phyloP scores from a whole-genome alignment of 1,284 basidiomycete species.

The Cryptococcus jaspeensis region DNA sequence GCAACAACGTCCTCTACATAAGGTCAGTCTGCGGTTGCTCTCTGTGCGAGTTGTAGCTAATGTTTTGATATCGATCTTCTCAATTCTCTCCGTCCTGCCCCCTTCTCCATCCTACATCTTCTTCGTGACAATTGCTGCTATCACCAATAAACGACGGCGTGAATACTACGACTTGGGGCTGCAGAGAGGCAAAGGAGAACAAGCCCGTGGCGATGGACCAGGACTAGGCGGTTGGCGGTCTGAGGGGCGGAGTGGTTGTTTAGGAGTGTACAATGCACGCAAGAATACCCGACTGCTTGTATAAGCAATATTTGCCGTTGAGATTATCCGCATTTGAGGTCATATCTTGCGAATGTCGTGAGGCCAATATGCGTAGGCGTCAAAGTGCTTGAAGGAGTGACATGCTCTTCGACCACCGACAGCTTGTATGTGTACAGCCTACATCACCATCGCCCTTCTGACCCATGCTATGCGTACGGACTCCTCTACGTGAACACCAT shows the following conservation, averaged over 20 bases:
- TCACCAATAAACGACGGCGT: not conserved
- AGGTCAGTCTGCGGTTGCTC: conserved; percentile 35
- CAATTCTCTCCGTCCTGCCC: not conserved
- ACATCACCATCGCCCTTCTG: too few relatives aligned
- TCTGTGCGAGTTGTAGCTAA: not conserved
- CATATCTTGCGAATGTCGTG: too few relatives aligned
- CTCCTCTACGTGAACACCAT: not conserved
- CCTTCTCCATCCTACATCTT: not conserved
- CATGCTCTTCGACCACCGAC: not conserved
- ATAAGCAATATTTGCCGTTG: too few relatives aligned
- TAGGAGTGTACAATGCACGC: conserved; percentile 3
- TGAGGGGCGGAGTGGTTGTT: not conserved
- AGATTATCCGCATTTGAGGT: too few relatives aligned
- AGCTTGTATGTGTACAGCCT: too few relatives aligned
- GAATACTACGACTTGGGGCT: not conserved
- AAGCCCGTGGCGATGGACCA: conserved; percentile 28
- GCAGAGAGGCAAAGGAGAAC: conserved; percentile 2
- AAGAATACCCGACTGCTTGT: conserved; percentile 9
- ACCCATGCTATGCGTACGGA: conserved; percentile 6
- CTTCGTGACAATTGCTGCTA: not conserved
- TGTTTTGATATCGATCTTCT: not conserved
- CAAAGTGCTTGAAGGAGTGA: not conserved
- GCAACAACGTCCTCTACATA: conserved; percentile 92
- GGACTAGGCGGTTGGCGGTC: conserved; percentile 11
- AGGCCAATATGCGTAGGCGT: too few relatives aligned